Evolutionary conservation across 805 yeast genomes (phyloP), one percentile per base, ranked within the genome.

Genomic region (Kazachstania martiniae): DNA sequence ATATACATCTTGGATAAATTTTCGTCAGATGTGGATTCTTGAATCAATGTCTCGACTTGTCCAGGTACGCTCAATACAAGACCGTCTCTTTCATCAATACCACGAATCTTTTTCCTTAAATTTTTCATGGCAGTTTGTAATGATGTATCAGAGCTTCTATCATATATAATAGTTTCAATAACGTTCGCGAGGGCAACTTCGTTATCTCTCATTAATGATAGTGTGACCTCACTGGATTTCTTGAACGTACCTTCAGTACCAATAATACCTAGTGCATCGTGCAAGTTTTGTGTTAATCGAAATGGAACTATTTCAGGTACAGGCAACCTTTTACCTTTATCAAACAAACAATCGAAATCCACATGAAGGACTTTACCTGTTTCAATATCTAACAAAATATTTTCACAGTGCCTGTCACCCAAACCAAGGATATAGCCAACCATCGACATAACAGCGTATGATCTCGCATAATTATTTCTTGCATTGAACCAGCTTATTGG

Each of bases 371-470:
- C 73, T 7, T 74, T 74, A 1, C 98, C 98, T 3, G 77, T 70
- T 26, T 66, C 70, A 39, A 78, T 77, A 45, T 77, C 70, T 24
- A 89, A 61, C 34, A 91, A 58, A 14, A 91, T 73, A 49, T 91
- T 91, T 49, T 91, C 99, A 44, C 95, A 81, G 52, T 91, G 99
- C 25, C 99, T 67, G 56, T 91, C 99, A 16, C 99, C 99, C 31
- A 91, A 66, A 7, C 98, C 98, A 18, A 91, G 65, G 28, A 91
- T 74, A 51, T 83, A 84, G 0, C 99, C 98, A 4, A 89, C 94
- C 65, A 91, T 85, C 0, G 96, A 86, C 98, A 93, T 91, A 0
- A 89, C 97, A 0, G 96, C 95, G 18, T 81, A 65, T 0, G 95
- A 75, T 34, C 94, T 65, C 0, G 83, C 75, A 51, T 71, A 93